Conservation (phyloP, 192 early-diverging fungal species). For the Lobosporangium transversale region DNA sequence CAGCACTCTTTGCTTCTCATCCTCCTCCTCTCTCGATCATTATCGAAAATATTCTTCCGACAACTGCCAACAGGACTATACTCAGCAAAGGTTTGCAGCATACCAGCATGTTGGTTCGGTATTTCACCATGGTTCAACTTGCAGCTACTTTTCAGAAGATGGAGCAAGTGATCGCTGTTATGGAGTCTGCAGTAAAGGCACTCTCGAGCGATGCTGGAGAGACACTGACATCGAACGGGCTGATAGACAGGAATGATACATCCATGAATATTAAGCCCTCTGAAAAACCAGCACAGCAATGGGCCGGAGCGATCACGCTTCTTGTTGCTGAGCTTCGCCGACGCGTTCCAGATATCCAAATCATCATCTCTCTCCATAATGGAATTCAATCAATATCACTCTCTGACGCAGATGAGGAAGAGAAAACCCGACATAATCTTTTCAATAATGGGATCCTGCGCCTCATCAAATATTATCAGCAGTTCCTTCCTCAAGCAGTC, state of each 20-base stretch:
- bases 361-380: constrained; percentile 63
- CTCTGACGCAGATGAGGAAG: constrained; percentile 52
- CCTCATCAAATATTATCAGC: constrained; percentile 75
- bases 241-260: constrained; percentile 7
- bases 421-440: constrained; percentile 49
- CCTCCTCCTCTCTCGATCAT: constrained; percentile 70
- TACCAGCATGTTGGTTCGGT: constrained; percentile 68
- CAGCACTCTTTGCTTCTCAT: constrained; percentile 47
- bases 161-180: constrained; percentile 49
- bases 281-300: constrained; percentile 31
- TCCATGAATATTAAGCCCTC: neutral
- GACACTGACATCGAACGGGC: neutral
- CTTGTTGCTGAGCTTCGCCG: constrained; percentile 69
- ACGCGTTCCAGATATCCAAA: constrained; percentile 77
- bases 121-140: constrained; percentile 67
- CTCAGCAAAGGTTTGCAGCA: constrained; percentile 73
- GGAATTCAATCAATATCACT: constrained; percentile 32
- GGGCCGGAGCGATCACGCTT: constrained; percentile 28
- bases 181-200: constrained; percentile 38
- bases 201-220: constrained; percentile 30
- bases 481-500: constrained; percentile 69
- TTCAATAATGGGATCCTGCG: constrained; percentile 65
- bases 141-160: constrained; percentile 71
- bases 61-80: constrained; percentile 59
- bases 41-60: constrained; percentile 77